Conservation (phyloP, 441 rosid genomes). For the Pelargonium myrrhifolium region DNA sequence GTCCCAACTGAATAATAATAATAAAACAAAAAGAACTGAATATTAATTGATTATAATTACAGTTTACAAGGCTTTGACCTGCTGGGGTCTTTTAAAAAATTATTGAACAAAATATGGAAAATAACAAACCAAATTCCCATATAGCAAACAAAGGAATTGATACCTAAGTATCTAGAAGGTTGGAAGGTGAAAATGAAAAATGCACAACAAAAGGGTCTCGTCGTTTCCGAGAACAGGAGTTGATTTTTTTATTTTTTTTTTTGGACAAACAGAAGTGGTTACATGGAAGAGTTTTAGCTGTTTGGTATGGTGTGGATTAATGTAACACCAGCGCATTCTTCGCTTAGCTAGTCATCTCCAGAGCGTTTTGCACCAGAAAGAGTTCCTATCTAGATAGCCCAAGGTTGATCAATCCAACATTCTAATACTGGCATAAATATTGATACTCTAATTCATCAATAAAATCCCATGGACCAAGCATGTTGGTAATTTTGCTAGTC, state of each 20-base stretch:
- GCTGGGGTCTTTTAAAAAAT: background rate
- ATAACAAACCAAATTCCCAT: background rate
- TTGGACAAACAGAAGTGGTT: background rate
- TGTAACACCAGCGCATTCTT: background rate
- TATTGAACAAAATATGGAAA: background rate
- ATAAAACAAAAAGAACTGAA: conserved; percentile 4
- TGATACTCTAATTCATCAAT: background rate
- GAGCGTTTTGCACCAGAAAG: background rate
- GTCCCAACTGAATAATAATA: background rate
- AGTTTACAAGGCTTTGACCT: background rate
- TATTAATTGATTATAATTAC: background rate
- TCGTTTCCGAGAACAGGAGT: background rate
- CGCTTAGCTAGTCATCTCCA: background rate
- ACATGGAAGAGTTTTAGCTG: background rate
- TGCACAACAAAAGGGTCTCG: background rate
- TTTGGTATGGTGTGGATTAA: background rate
- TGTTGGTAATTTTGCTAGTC: background rate
- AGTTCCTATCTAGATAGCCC: background rate
- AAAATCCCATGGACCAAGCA: background rate
- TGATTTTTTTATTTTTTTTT: background rate
- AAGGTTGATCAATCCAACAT: background rate
- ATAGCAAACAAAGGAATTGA: background rate
- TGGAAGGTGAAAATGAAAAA: background rate
- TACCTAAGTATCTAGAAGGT: background rate
- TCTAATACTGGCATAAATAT: background rate